Evolutionary conservation across 441 rosid species (phyloP), one percentile per base, ranked within the genome.

Genomic region (Cnidoscolus chayamansa): DNA sequence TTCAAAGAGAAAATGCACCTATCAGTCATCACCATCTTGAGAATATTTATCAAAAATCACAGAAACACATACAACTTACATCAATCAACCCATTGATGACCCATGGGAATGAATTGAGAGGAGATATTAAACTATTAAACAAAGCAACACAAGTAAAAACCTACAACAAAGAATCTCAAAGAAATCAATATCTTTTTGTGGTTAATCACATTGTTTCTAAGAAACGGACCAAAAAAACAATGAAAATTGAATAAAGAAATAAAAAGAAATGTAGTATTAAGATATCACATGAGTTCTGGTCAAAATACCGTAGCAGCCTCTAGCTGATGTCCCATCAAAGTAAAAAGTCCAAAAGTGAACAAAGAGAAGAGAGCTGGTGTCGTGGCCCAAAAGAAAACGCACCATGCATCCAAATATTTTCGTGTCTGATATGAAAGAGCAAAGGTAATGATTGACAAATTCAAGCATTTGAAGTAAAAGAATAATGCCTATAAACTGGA

Each of bases 321-420:
- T 78, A 94, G 99, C 68, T 90, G 89, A 83, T 94, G 90, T 56
- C 98, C 99, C 99, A 90, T 86, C 80, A 94, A 77, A 32, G 90
- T 77, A 79, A 75, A 88, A 73, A 92, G 92, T 71, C 98, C 98
- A 82, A 94, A 94, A 37, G 98, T 92, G 81, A 76, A 88, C 60
- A 94, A 78, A 71, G 98, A 94, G 82, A 88, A 92, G 75, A 94
- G 97, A 70, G 94, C 86, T 70, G 98, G 98, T 74, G 98, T 94
- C 73, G 97, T 88, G 40, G 98, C 99, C 98, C 98, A 94, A 79
- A 94, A 94, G 89, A 94, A 94, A 60, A 94, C 98, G 81, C 99
- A 90, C 99, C 98, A 94, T 8, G 98, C 99, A 85, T 94, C 99
- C 88, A 94, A 82, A 78, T 92, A 90, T 81, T 94, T 94, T 73